Base-by-base conservation (phyloP, 805 yeast genomes). In the Wickerhamia fluorescens region DNA sequence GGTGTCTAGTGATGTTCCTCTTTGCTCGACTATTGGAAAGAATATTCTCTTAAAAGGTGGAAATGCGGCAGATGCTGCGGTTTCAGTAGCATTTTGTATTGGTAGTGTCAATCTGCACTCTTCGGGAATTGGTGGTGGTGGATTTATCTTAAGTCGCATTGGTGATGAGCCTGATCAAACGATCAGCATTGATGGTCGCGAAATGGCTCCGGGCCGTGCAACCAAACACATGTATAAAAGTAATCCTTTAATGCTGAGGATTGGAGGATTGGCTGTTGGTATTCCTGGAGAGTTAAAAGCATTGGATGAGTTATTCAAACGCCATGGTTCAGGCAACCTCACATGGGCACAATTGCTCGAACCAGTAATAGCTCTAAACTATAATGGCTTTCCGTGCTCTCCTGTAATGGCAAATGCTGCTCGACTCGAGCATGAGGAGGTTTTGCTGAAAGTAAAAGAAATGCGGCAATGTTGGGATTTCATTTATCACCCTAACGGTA, bases 41-140 rank as follows among this genome's bases (percentile, higher is more conserved):
- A 56, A 65, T 5, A 72, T 82, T 11, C 52, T 81, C 17, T 44
- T 53, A 29, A 40, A 44, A 14, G 75, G 74, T 5, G 94, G 96
- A 0, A 78, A 75, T 44, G 96, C 96, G 2, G 96, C 95, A 0
- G 98, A 89, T 51, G 95, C 96, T 0, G 84, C 95, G 0, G 79
- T 89, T 2, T 80, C 95, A 0, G 82, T 84, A 8, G 85, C 94
- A 0, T 62, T 89, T 16, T 89, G 98, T 48, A 75, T 89, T 18
- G 97, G 97, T 2, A 68, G 83, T 30, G 57, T 85, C 14, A 83
- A 84, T 47, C 77, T 86, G 38, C 85, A 80, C 58, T 78, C 79
- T 34, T 78, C 94, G 2, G 95, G 96, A 0, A 78, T 89, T 24
- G 96, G 96, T 6, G 97, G 97, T 4, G 97, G 98, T 7, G 85